Percentiles rank a stretch among this genome's conserved stretches.
Conservation (phyloP, 148 eudicot species). For the Rhododendron kiyosumense region DNA sequence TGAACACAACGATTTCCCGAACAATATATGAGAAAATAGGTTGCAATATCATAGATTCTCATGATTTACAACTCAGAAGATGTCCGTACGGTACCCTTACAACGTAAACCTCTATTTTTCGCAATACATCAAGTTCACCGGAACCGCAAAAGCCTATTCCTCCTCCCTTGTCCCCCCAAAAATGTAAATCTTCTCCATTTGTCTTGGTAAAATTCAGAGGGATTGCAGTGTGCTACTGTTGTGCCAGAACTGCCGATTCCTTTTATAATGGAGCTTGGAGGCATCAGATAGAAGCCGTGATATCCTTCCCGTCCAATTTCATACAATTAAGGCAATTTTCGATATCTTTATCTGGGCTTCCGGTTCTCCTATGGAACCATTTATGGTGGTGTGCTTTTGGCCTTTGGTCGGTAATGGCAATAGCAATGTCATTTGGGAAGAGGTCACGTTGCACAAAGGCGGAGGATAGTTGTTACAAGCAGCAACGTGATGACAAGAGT, state of each 20-base stretch:
- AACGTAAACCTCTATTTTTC: background rate
- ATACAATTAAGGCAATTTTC: slow-evolving; percentile 48
- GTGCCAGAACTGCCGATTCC: background rate
- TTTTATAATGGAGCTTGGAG: slow-evolving; percentile 3
- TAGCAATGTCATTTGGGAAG: slow-evolving; percentile 83
- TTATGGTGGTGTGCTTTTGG: slow-evolving; percentile 33
- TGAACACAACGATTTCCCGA: too few relatives aligned
- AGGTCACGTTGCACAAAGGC: slow-evolving; percentile 62
- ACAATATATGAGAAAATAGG: background rate
- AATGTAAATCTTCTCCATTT: background rate
- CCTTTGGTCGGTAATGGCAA: slow-evolving; percentile 67
- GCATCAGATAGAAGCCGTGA: slow-evolving; percentile 23
- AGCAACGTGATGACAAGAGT: slow-evolving; percentile 46
- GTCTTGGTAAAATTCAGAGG: background rate
- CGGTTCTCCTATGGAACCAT: slow-evolving; percentile 49
- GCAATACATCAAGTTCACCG: background rate
- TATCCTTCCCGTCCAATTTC: slow-evolving; percentile 28
- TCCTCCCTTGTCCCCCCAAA: background rate
- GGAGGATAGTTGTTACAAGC: slow-evolving; percentile 55
- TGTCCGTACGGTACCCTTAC: background rate
- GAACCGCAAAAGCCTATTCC: background rate
- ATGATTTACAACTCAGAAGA: background rate
- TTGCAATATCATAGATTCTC: background rate
- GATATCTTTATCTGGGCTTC: slow-evolving; percentile 41
- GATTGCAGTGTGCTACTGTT: background rate